phyloP scores from a whole-genome alignment of 305 asterid species.

The Withania somnifera region DNA sequence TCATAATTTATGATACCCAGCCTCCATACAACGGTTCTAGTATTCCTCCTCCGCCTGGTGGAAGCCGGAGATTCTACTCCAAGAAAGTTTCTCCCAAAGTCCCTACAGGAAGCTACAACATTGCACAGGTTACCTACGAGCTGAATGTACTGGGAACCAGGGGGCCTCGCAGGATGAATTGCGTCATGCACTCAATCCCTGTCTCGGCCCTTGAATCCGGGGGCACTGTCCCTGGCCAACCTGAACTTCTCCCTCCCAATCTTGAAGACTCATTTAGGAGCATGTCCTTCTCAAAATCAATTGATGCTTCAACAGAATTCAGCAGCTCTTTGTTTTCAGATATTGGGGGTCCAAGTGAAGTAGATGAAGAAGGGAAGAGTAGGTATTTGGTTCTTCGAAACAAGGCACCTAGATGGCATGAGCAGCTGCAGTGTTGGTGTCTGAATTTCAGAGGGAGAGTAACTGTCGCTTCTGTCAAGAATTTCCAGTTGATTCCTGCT shows the following conservation, averaged over 20 bases:
- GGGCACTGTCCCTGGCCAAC: constrained; percentile 51
- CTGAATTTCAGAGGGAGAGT: constrained; percentile 66
- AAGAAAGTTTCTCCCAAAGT: constrained; percentile 52
- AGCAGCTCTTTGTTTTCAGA: constrained; percentile 49
- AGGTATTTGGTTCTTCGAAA: constrained; percentile 45
- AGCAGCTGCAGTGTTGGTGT: constrained; percentile 75
- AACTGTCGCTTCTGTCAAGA: constrained; percentile 68
- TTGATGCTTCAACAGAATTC: constrained; percentile 37
- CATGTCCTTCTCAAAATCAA: constrained; percentile 38
- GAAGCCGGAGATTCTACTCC: constrained; percentile 47
- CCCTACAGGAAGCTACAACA: constrained; percentile 42
- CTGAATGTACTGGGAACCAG: constrained; percentile 64
- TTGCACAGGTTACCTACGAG: constrained; percentile 58
- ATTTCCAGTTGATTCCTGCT: constrained; percentile 59
- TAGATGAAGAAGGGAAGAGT: constrained; percentile 14
- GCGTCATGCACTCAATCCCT: constrained; percentile 60
- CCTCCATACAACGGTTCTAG: constrained; percentile 39
- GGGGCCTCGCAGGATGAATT: constrained; percentile 72
- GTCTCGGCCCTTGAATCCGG: constrained; percentile 46
- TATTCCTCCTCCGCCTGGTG: constrained; percentile 30
- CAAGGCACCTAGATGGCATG: constrained; percentile 72
- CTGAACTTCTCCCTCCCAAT: constrained; percentile 40
- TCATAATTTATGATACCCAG: constrained; percentile 59
- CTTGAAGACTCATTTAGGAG: constrained; percentile 61
- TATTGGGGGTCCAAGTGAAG: constrained; percentile 24